phyloP scores from a whole-genome alignment of 2,329 filamentous ascomycete genomes.

The Sphaerulina musiva region DNA sequence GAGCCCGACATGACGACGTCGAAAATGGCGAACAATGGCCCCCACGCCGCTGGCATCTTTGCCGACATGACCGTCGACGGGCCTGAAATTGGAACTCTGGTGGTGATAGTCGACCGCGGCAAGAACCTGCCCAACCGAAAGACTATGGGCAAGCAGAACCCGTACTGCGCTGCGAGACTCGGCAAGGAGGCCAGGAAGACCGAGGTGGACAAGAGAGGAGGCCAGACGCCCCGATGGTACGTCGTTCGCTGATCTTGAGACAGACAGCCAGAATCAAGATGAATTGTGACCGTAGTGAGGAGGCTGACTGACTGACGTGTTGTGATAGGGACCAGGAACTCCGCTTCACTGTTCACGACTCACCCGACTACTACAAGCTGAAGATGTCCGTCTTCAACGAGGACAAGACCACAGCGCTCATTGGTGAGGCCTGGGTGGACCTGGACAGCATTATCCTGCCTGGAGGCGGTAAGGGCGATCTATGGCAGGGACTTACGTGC shows the following conservation, averaged over 20 bases:
- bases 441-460: constrained; percentile 72
- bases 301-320: not conserved
- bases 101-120: constrained; percentile 84
- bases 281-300: constrained; percentile 5
- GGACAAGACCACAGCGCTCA: constrained; percentile 94
- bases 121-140: constrained; percentile 96
- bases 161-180: constrained; percentile 86
- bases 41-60: constrained; percentile 87
- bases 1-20: constrained; percentile 1
- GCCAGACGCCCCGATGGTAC: constrained; percentile 93
- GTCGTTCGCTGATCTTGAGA: constrained; percentile 27
- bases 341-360: constrained; percentile 92
- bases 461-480: constrained; percentile 87
- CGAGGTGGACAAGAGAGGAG: constrained; percentile 83
- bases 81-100: constrained; percentile 84
- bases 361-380: constrained; percentile 88
- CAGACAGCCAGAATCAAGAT: not conserved
- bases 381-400: constrained; percentile 97
- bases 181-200: constrained; percentile 98
- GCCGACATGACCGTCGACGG: constrained; percentile 91
- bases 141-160: constrained; percentile 97
- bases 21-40: constrained; percentile 42
- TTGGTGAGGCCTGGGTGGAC: constrained; percentile 88
- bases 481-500: constrained; percentile 83
- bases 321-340: constrained; percentile 84